Percentiles rank a stretch among this genome's conserved stretches.
phyloP scores from a whole-genome alignment of 352 stramenopile genomes.

The Phytophthora hybrid region DNA sequence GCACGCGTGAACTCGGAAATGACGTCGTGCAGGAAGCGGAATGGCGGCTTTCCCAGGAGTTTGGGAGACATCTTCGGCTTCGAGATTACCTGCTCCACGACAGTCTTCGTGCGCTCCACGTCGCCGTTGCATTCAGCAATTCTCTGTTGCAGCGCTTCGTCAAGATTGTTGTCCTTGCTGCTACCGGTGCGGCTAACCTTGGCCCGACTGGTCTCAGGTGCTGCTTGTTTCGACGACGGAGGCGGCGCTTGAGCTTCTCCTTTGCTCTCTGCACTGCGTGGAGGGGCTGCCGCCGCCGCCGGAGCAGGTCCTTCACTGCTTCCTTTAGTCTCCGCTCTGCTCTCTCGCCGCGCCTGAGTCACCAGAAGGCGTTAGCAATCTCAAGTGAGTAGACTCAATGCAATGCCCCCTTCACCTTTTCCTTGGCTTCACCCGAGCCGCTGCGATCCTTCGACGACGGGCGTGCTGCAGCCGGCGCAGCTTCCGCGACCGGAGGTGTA shows the following conservation, averaged over 20 bases:
- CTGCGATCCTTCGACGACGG: slow-evolving; percentile 59
- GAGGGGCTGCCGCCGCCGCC: slow-evolving; percentile 9
- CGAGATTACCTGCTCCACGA: slow-evolving; percentile 82
- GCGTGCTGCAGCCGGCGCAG: slow-evolving; percentile 26
- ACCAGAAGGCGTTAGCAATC: not conserved
- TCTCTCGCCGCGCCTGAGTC: slow-evolving; percentile 42
- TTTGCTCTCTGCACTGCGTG: slow-evolving; percentile 52
- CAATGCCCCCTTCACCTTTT: slow-evolving; percentile 54
- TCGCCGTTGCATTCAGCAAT: slow-evolving; percentile 81
- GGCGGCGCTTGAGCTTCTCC: slow-evolving; percentile 37
- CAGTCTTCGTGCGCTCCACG: slow-evolving; percentile 77
- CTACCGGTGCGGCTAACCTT: slow-evolving; percentile 46
- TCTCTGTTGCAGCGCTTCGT: slow-evolving; percentile 61
- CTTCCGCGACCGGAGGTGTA: slow-evolving; percentile 32
- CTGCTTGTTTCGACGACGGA: slow-evolving; percentile 35
- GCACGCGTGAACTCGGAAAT: slow-evolving; percentile 80
- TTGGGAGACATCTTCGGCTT: slow-evolving; percentile 90
- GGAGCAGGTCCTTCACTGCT: slow-evolving; percentile 29
- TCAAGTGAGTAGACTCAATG: not conserved
- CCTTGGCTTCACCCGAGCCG: slow-evolving; percentile 63
- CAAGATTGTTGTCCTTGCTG: slow-evolving; percentile 42
- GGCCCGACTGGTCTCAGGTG: slow-evolving; percentile 23
- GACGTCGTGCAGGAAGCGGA: slow-evolving; percentile 91
- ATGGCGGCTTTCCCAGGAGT: slow-evolving; percentile 85
- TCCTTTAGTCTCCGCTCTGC: slow-evolving; percentile 40